A percentile compares a stretch with the other conserved stretches of the same genome.
Evolutionary conservation across 2,329 filamentous ascomycete species (phyloP).

Genomic region (Fusarium aywerte): DNA sequence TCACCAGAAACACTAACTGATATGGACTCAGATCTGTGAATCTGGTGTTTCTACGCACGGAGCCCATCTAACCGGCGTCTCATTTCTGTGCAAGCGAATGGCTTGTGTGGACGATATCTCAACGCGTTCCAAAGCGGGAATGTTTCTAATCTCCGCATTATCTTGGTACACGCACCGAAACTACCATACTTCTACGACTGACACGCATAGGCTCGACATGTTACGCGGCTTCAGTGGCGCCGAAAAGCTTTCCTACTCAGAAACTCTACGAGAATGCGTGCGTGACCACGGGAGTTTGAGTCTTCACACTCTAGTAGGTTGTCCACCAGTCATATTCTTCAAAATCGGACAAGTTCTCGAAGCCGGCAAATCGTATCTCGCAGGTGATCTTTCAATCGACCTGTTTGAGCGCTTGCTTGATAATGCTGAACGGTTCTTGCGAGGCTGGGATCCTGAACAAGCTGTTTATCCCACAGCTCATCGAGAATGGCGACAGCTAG

Average conservation of each 20-base stretch:
- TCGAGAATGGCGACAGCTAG: constrained; percentile 44
- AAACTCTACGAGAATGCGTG: constrained; percentile 42
- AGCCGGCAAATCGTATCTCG: constrained; percentile 34
- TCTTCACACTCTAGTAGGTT: constrained; percentile 45
- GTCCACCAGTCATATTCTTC: constrained; percentile 43
- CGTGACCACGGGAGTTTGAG: constrained; percentile 37
- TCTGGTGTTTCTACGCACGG: constrained; percentile 45
- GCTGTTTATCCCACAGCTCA: constrained; percentile 44
- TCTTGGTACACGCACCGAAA: constrained; percentile 35
- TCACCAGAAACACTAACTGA: neutral
- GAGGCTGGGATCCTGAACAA: constrained; percentile 41
- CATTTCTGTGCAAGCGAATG: constrained; percentile 44
- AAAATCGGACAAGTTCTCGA: constrained; percentile 43
- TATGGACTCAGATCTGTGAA: constrained; percentile 39
- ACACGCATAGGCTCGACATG: constrained; percentile 43
- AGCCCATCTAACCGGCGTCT: constrained; percentile 44
- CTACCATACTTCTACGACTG: neutral
- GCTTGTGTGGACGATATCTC: constrained; percentile 20
- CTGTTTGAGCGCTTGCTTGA: constrained; percentile 32
- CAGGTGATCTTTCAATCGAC: neutral
- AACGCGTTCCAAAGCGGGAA: constrained; percentile 29
- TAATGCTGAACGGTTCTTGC: constrained; percentile 42
- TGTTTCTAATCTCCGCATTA: constrained; percentile 44
- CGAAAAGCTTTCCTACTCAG: constrained; percentile 46
- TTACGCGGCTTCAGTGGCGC: constrained; percentile 47